Evolutionary conservation across 2,329 filamentous ascomycete genomes (phyloP), one percentile per base, ranked within the genome.

Genomic region (Colletotrichum phormii): DNA sequence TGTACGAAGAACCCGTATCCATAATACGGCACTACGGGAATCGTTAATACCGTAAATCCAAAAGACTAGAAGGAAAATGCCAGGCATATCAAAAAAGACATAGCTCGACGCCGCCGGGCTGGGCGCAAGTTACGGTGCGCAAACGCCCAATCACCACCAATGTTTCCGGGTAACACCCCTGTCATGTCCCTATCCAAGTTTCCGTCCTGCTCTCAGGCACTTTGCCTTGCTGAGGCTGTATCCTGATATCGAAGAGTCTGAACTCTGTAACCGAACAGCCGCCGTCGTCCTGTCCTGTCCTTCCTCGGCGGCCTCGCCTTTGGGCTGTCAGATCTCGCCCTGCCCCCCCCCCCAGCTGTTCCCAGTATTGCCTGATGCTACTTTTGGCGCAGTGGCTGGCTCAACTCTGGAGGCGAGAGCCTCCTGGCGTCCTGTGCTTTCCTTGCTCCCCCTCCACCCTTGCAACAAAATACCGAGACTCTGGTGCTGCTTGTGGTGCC

Each of bases 391-490:
- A 15, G 67, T 37, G 61, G 46, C 18, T n/a, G 31, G 9, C 29
- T 22, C 37, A 33, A 60, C 15, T 67, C 15, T 49, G 29, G 24
- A 37, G 63, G 65, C 66, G 59, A 69, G 67, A 64, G 61, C 66
- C 70, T 64, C 49, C 35, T 53, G 60, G 59, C 54, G 70, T 72
- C 70, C 70, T 70, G 66, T 72, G 70, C 69, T 67, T 60, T 57
- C 5, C 4, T 53, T 22, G 9, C n/a, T 35, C 29, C n/a, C 4
- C 18, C 33, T 55, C 63, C 66, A 72, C 64, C 70, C 70, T 64
- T 72, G 70, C 60, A 55, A 26, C 15, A 3, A 51, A 31, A 64
- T 64, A 64, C 62, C 62, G 62, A 64, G 62, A 42, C 51, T 64
- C 31, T 64, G 51, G 62, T 64, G 62, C 62, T 22, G n/a, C 6